Evolutionary conservation across 2,329 filamentous ascomycete species (phyloP), one percentile per base, ranked within the genome.

Genomic region (Cladosporium sp.): DNA sequence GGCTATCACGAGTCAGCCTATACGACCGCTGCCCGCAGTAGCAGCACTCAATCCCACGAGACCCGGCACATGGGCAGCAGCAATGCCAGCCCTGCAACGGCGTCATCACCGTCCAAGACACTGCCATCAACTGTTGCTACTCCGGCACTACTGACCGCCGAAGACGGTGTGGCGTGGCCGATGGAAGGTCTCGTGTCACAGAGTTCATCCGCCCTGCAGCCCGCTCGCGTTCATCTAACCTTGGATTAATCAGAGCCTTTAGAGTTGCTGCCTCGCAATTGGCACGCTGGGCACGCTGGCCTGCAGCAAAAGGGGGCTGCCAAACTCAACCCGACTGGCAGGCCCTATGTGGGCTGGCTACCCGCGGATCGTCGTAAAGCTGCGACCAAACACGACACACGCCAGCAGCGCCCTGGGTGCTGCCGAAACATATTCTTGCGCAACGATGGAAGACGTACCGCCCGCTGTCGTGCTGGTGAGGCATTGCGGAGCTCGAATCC

Each of bases 281-380:
- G 31, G 50, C 50, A 53, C 18, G 26, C 50, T 53, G 26, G 16
- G 23, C 50, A 12, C 28, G 52, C 52, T 55, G 28, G 58, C 21
- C 40, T 46, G 58, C 40, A 49, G 58, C 58, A 61, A 61, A 49
- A 61, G 58, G 58, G 58, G 60, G 40, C n/a, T 16, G 31, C 21
- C 21, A 52, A 29, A 63, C 50, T 63, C 50, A 23, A 28, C 35
- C 61, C 61, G 61, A 56, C 23, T 5, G n/a, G 46, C 37, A 21
- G 49, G 61, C 61, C 61, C 61, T 63, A 56, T 16, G 61, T 63
- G 61, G 61, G 29, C 37, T 35, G 61, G 29, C 37, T 35, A 26
- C 14, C 61, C 61, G 61, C 50, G 37, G 61, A 63, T 63, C 61
- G 37, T n/a, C 61, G 33, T 55, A 37, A 63, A 55, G 50, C 50